Evolutionary conservation across 345 rosid species (phyloP).

Genomic region (Acer saccharum): DNA sequence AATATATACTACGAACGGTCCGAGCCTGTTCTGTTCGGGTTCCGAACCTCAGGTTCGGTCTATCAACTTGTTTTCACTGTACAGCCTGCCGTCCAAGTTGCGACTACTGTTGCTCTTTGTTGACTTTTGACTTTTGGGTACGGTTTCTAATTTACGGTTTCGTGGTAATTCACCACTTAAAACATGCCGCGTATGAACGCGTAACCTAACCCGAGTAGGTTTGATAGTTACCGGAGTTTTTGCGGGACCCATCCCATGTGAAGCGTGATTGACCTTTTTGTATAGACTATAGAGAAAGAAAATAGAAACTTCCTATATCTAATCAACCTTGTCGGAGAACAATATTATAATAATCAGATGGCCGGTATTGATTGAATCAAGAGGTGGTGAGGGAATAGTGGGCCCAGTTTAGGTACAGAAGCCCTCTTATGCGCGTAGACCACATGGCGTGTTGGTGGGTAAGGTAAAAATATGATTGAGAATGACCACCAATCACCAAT

Average conservation of each 20-base stretch:
- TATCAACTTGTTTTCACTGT: background rate
- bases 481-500: background rate
- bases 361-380: background rate
- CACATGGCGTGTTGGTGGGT: constrained; percentile 15
- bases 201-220: background rate
- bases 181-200: background rate
- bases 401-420: constrained; percentile 10
- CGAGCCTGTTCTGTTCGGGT: constrained; percentile 3
- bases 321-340: background rate
- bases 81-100: background rate
- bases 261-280: background rate
- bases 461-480: background rate
- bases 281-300: too few relatives aligned
- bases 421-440: background rate
- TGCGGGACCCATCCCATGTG: background rate
- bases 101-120: background rate
- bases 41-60: background rate
- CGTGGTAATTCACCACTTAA: background rate
- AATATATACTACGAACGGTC: background rate
- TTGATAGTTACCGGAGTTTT: background rate
- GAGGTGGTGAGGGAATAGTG: background rate
- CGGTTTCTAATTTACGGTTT: background rate
- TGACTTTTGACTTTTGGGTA: constrained; percentile 8
- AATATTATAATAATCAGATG: background rate
- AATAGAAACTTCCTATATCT: background rate